Base-by-base conservation (phyloP, 2,329 filamentous ascomycete genomes). In the Fusarium drepaniforme region DNA sequence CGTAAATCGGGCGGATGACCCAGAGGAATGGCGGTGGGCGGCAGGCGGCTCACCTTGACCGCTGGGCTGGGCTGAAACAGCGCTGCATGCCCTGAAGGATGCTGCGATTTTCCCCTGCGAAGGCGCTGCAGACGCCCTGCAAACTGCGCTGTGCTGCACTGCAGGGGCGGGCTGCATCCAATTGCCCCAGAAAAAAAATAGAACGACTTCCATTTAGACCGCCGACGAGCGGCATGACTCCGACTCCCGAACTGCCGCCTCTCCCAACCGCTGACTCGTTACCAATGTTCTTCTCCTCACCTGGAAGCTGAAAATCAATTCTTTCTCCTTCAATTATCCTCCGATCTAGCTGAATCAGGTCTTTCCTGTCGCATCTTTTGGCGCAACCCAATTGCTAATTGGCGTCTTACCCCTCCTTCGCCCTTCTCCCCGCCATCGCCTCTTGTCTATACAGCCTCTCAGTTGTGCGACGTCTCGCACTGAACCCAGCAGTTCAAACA, bases 161-260 rank as follows among this genome's bases (percentile, higher is more conserved):
- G 75, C 66, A 70, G 67, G 67, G 70, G 67, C 51, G 28, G 49
- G 18, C 12, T 56, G 49, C 28, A 56, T 56, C 16, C 25, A 53
- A 33, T 53, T 51, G 44, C 60, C 62, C 59, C 56, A 72, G 42
- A 66, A 49, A 71, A 68, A 63, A 42, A 46, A 46, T 56, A 63
- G 40, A 69, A 65, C 51, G 59, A 60, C 64, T 68, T 64, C 64
- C 64, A 62, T 70, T 67, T 57, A 74, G 74, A 70, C 77, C 77
- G 77, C 77, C 77, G 77, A 78, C 69, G 77, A 75, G 74, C 74
- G 72, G 73, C 75, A 63, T 79, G 77, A 78, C 77, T 78, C 77
- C 77, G 77, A 79, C 74, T 79, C 64, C 77, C 77, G 77, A 74
- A 68, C 60, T 66, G 59, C 67, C 57, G 63, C 69, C 67, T 57